Base-by-base conservation (phyloP, 129 eudicot species). In the Tanacetum coccineum region DNA sequence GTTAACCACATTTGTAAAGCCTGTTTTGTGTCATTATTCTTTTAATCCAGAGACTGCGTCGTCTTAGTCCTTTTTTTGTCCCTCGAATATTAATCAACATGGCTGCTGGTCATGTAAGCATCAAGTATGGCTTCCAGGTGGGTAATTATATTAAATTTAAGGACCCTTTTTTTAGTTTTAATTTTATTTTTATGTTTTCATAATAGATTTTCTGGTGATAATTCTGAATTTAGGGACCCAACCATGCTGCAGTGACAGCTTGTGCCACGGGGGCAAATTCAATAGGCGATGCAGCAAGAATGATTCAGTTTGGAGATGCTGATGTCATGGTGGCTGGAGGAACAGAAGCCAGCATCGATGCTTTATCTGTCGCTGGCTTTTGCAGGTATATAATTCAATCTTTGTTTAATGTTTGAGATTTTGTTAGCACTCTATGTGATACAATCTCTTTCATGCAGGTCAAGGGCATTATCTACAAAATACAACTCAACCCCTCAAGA, bases 211-310 rank as follows among this genome's bases (percentile, higher is more conserved):
- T 36, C 42, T 7, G 10, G 49, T 76, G 82, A 81, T 76, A 59
- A 74, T 81, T 71, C 85, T 79, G 76, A 81, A 67, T 83, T 73
- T 83, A 92, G 99, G 99, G 99, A 64, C 99, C 99, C 65, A 94
- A 94, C 81, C 99, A 89, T 94, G 96, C 99, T 84, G 96, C 97
- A 81, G 97, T 89, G 79, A 94, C 99, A 59, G 99, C 99, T 64
- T 94, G 99, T 81, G 99, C 97, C 57, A 94, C 97, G 11, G 99
- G 99, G 66, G 96, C 96, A 40, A 91, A 94, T 71, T 89, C 92
- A 30, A 87, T 94, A 8, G 99, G 99, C 22, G 99, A 94, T 75
- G 97, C 99, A 30, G 86, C 97, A 50, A 86, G 99, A 74, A 94
- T 94, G 99, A 89, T 94, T 72, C 93, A 78, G 51, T 89, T 83